Base-by-base conservation (phyloP, 1,284 basidiomycete species). In the Cutaneotrichosporon spelunceum region DNA sequence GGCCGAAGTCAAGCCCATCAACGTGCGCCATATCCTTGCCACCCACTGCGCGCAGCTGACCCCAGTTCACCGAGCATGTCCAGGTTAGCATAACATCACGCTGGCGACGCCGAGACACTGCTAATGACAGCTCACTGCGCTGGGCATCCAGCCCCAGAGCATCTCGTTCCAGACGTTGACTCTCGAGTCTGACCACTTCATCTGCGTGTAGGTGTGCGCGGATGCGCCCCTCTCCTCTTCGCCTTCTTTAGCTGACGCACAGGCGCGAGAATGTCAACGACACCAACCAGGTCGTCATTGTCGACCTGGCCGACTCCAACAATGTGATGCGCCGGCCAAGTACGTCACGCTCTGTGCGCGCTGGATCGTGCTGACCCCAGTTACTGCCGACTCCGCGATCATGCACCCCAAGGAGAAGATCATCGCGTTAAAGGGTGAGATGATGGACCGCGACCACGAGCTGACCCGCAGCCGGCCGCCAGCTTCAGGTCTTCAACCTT, bases 381-480 rank as follows among this genome's bases (percentile, higher is more conserved):
- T 99, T 76, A 92, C 91, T 26, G 96, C 84, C 86, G 96, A 99
- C 80, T 94, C 91, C 61, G 95, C 96, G 66, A 97, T 99, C 74
- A 99, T 99, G 95, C 94, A 98, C 79, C 93, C 93, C 27, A 85
- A 87, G 70, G 88, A 96, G 82, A 98, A 97, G 86, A 93, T 99
- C 79, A 87, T 99, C 63, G 96, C 96, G 11, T 81, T 99, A 64
- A 95, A 95, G 83, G 88, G 92, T 89, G 68, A 69, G 86, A 53
- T n/a, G 8, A 4, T 16, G 14, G 4, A n/a, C 27, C 16, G 36
- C 2, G 29, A 30, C n/a, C 8, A 59, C 19, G 27, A 26, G 34
- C 63, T 61, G 26, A 56, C 34, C 66, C 24, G 57, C 76, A 93
- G 95, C 96, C 70, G 89, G 86, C 67, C 88, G 92, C 57, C 97